Evolutionary conservation across 1,284 basidiomycete species (phyloP), one percentile per base, ranked within the genome.

Genomic region (Schizophyllum amplum): DNA sequence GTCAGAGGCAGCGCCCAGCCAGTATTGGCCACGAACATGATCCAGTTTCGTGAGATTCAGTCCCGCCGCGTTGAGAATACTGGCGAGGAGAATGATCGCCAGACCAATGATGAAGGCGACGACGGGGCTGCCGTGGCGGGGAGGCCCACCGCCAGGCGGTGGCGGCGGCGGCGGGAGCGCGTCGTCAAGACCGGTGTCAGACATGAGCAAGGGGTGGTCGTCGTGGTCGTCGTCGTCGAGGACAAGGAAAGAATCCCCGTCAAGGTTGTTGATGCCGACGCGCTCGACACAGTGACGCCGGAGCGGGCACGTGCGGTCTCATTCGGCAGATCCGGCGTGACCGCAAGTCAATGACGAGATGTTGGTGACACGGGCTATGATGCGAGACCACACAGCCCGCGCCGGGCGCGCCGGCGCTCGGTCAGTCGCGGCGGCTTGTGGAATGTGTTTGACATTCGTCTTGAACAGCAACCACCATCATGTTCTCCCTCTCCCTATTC

Each of bases 51-150:
- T 62, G 42, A 67, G 67, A 24, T 62, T 73, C 21, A 75, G 75
- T 22, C 92, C 91, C 1, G 87, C 88, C 47, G 91, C 92, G 65
- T 93, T 94, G 63, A 92, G 76, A 13, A 93, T 79, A 6, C 87
- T 90, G 0, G 92, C 87, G 15, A 88, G 73, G 1, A 88, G 73
- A 50, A 92, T 82, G 64, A 94, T 93, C 47, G 83, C 71, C 56
- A 93, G 80, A 5, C 90, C 89, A 59, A 91, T 91, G 60, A 91
- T 83, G 67, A 92, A 92, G 2, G 85, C 82, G 27, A 86, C 78
- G 59, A 87, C 81, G 17, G 88, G 77, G 49, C 33, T 59, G 13
- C 33, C 33, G 17, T 42, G 33, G 17, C 33, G 33, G 11, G 13
- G 11, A 17, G 11, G 33, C 33, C 11, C 33, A 13, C 33, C 33